Conservation (phyloP, 495 filamentous ascomycete genomes). For the Penicillium robsamsonii region DNA sequence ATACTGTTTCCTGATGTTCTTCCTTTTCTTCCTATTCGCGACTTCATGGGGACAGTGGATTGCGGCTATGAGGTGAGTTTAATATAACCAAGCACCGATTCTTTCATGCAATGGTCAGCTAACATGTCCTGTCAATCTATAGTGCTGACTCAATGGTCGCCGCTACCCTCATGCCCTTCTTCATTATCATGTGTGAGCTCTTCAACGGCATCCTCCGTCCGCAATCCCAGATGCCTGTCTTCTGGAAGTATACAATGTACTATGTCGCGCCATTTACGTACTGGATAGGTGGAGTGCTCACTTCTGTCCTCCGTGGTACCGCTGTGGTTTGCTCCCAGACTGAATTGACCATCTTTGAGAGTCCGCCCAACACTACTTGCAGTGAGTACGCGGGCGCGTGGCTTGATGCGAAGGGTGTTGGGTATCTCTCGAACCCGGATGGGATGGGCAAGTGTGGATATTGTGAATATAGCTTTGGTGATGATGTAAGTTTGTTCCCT, state of each 20-base stretch:
- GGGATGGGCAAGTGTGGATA: conserved; percentile 49
- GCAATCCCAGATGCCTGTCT: conserved; percentile 69
- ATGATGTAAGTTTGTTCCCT: conserved; percentile 43
- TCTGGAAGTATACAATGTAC: conserved; percentile 80
- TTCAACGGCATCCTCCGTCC: conserved; percentile 88
- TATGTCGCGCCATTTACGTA: conserved; percentile 81
- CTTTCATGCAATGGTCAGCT: conserved; percentile 2
- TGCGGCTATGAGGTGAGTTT: conserved; percentile 56
- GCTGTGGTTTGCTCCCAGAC: conserved; percentile 54
- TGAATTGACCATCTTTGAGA: conserved; percentile 63
- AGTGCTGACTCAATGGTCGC: conserved; percentile 66
- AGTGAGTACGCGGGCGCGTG: conserved; percentile 68
- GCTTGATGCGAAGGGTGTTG: conserved; percentile 60
- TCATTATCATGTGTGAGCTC: conserved; percentile 47
- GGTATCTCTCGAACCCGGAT: conserved; percentile 57
- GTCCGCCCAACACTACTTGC: conserved; percentile 62
- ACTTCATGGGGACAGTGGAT: conserved; percentile 71
- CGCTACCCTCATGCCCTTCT: conserved; percentile 72
- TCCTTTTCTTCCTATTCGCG: conserved; percentile 74
- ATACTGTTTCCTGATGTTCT: conserved; percentile 79
- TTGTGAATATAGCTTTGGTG: conserved; percentile 57
- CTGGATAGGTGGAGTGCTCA: conserved; percentile 74
- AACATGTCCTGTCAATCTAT: conserved; percentile 36
- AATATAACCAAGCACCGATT: neutral
- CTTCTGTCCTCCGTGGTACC: conserved; percentile 64